Evolutionary conservation across 176 grass and related monocot species (phyloP), one percentile per base, ranked within the genome.

Genomic region (Bolboschoenus planiculmis): DNA sequence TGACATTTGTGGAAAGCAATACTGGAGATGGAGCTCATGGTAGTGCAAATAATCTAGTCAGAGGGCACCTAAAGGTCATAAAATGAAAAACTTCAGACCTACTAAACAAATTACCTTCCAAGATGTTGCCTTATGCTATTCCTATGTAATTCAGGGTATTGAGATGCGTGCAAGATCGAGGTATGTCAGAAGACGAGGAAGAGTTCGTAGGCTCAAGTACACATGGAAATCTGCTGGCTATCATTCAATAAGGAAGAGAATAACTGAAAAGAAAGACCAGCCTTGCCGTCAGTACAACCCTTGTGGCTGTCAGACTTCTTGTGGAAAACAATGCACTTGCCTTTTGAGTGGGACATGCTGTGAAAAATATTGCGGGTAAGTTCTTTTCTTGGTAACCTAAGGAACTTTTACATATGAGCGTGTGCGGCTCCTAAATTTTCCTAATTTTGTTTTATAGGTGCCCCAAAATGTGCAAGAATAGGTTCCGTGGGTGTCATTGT

Each of bases 401-500:
- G 56, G 60, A 80, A 36, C 7, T 10, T 33, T 36, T 60, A 37
- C 18, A 4, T 53, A 13, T 58, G 24, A 10, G 29, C 14, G 10
- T 58, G 37, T 44, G 33, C 16, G 15, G 30, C 56, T 59, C 31
- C 16, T 59, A 31, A 6, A 51, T 65, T 44, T 54, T 48, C 50
- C 33, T 43, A 31, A 76, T 76, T 76, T 48, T 97, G 61, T 80
- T 59, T 70, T 86, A 15, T 82, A 98, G 92, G 78, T 98, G 95
- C 78, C 82, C 92, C 20, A 98, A 98, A 88, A 98, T 95, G 76
- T 98, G 92, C 87, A 98, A 95, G 86, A 98, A 98, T 47, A 92
- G 87, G 43, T 98, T 98, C 84, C 88, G 95, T 75, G 95, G 95
- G 58, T 98, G 95, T 85, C 92, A 98, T 81, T 98, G 95, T 84